Evolutionary conservation across 2,329 filamentous ascomycete species (phyloP), one percentile per base, ranked within the genome.

Genomic region (Fusarium graminum): DNA sequence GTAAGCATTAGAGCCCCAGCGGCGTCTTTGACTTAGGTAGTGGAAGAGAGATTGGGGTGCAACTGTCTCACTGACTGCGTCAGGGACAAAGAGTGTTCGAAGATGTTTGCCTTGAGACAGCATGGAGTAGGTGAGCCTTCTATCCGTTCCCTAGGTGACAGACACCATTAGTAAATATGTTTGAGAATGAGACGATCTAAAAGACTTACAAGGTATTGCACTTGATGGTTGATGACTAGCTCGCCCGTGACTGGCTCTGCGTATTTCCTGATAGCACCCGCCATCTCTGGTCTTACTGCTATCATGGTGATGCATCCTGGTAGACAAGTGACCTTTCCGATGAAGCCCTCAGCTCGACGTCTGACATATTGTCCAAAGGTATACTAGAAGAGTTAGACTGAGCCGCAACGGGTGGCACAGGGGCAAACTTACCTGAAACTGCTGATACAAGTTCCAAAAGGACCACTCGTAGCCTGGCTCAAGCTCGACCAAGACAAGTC

Each of bases 1-100:
- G 53, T 77, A 77, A 7, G 75, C 75, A 14, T 77, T 77, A 3
- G 73, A 75, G 4, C 75, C 75, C 75, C 75, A 77, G 9, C 75
- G 67, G 7, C 75, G 73, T 3, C 75, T 65, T 58, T 77, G 75
- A 42, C 69, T 74, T 26, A 77, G 71, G 38, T 77, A 77, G 59
- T 77, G 75, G 28, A 70, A 65, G n/a, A 77, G 49, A 1, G 71
- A 74, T 26, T 77, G 75, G 2, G 75, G 75, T 1, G 75, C 75
- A 13, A 77, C 75, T 0, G 75, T 77, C 43, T 77, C 75, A 2
- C 74, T 76, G 17, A 76, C 70, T 2, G 75, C 75, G 19, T 72
- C 71, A 0, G 75, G 75, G 3, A 77, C 74, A 28, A 77, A 77
- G 3, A 77, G 49, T 2, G 75, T 77, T 5, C 56, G 63, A 0